Percentiles rank a stretch among this genome's conserved stretches.
Conservation (phyloP, 129 eudicot genomes). For the Ambrosia trifida region DNA sequence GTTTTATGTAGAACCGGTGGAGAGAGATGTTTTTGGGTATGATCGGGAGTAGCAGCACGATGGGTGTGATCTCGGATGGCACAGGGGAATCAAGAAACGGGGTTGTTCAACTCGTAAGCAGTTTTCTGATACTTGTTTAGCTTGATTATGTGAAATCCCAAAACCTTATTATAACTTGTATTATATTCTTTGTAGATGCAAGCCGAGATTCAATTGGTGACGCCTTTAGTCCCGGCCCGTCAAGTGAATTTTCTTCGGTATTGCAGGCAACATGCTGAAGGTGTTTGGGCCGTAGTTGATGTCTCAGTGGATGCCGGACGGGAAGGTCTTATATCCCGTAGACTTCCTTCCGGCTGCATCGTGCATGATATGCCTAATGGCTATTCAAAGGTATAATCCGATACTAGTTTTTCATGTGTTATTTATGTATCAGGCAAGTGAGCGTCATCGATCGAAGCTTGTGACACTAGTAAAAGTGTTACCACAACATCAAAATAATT, state of each 20-base stretch:
- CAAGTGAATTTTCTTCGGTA: slow-evolving; percentile 67
- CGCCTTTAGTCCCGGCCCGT: slow-evolving; percentile 70
- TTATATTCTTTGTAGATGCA: slow-evolving; percentile 48
- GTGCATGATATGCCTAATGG: slow-evolving; percentile 79
- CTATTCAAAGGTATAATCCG: slow-evolving; percentile 56
- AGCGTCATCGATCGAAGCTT: background rate
- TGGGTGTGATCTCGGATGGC: slow-evolving; percentile 56
- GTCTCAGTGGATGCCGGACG: slow-evolving; percentile 62
- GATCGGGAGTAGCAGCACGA: slow-evolving; percentile 49
- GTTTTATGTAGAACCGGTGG: slow-evolving; percentile 56
- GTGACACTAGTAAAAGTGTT: too few relatives aligned
- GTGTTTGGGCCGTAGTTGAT: slow-evolving; percentile 84
- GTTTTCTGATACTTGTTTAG: background rate
- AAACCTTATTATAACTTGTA: background rate
- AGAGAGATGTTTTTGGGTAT: slow-evolving; percentile 57
- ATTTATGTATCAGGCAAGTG: background rate
- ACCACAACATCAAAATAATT: too few relatives aligned
- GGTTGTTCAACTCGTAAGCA: slow-evolving; percentile 60
- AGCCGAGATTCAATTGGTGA: slow-evolving; percentile 72
- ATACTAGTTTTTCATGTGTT: background rate
- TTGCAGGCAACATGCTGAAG: slow-evolving; percentile 73
- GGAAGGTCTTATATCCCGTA: slow-evolving; percentile 53
- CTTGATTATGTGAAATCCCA: background rate
- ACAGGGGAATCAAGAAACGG: slow-evolving; percentile 58
- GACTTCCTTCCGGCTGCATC: slow-evolving; percentile 86